phyloP scores from a whole-genome alignment of 1,139 yeast species.

The Suhomyces chickasaworum region DNA sequence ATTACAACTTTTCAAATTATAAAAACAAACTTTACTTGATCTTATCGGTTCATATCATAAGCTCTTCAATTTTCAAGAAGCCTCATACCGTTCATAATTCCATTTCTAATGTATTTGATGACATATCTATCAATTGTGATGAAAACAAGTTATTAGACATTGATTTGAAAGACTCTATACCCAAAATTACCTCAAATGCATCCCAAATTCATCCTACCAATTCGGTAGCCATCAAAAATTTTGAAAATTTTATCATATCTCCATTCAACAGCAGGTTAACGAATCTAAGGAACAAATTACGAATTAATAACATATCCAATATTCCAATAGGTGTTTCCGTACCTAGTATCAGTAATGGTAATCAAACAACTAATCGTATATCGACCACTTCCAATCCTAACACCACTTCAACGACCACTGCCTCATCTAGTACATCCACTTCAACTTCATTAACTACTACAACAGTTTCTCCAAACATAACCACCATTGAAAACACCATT shows the following conservation, averaged over 20 bases:
- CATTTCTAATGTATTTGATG: conserved; percentile 15
- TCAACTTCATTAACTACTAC: conserved; percentile 18
- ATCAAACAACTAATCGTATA: background rate
- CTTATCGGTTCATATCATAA: conserved; percentile 45
- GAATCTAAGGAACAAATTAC: conserved; percentile 13
- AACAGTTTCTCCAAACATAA: conserved; percentile 24
- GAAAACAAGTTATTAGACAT: conserved; percentile 18
- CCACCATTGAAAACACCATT: conserved; percentile 33
- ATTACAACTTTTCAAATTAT: conserved; percentile 20
- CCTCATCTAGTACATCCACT: conserved; percentile 16
- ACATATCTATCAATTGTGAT: conserved; percentile 20
- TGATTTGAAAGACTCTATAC: conserved; percentile 14
- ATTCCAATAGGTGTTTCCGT: conserved; percentile 6
- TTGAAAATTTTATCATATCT: conserved; percentile 53
- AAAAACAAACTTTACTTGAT: conserved; percentile 38
- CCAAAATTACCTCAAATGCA: conserved; percentile 25
- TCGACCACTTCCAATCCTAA: background rate
- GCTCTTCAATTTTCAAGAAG: conserved; percentile 32
- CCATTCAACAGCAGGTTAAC: conserved; percentile 36
- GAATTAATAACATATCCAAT: conserved; percentile 12
- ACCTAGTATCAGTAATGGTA: background rate
- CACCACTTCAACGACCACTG: conserved; percentile 20
- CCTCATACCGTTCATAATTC: conserved; percentile 20
- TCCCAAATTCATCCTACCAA: conserved; percentile 23
- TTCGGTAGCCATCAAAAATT: conserved; percentile 55